Evolutionary conservation across 768 basidiomycete species (phyloP).

Genomic region (Scleroderma bovista): DNA sequence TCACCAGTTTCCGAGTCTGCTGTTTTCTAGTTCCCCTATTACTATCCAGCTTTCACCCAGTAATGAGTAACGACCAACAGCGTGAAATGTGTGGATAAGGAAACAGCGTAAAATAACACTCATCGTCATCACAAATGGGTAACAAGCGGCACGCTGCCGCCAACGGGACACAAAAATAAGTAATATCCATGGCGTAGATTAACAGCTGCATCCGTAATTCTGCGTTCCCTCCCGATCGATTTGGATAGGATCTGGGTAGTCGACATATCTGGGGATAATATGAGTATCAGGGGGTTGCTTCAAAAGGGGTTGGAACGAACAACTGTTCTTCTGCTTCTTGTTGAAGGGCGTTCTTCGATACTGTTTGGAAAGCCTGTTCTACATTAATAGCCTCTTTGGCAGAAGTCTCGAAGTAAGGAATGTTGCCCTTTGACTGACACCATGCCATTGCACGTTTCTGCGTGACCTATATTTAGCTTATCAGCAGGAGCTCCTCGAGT

Average conservation of each 20-base stretch:
- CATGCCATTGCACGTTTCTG: conserved; percentile 99
- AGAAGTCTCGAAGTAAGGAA: conserved; percentile 99
- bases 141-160: conserved; percentile 25
- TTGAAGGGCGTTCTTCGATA: conserved; percentile 98
- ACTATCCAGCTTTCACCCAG: conserved; percentile 4
- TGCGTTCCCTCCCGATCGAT: conserved; percentile 91
- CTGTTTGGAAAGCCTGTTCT: conserved; percentile 99
- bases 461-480: conserved; percentile 59
- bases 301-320: conserved; percentile 42
- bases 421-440: conserved; percentile 99
- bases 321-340: conserved; percentile 96
- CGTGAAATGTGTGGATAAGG: conserved; percentile 20
- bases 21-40: conserved; percentile 9
- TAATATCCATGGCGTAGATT: conserved; percentile 28
- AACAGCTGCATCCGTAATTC: conserved; percentile 91
- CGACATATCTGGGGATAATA: conserved; percentile 69
- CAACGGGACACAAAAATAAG: conserved; percentile 19
- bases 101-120: conserved; percentile 30
- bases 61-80: conserved; percentile 7
- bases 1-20: conserved; percentile 1
- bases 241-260: conserved; percentile 98
- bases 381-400: conserved; percentile 99
- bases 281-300: conserved; percentile 6
- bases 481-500: neutral
- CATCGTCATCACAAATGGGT: conserved; percentile 27